Percentiles rank a stretch among this genome's conserved stretches.
These are phyloP conservation scores for Lagenaria siceraria DNA, from an alignment of 306 rosid species.

Conservation along the genomic window DNA sequence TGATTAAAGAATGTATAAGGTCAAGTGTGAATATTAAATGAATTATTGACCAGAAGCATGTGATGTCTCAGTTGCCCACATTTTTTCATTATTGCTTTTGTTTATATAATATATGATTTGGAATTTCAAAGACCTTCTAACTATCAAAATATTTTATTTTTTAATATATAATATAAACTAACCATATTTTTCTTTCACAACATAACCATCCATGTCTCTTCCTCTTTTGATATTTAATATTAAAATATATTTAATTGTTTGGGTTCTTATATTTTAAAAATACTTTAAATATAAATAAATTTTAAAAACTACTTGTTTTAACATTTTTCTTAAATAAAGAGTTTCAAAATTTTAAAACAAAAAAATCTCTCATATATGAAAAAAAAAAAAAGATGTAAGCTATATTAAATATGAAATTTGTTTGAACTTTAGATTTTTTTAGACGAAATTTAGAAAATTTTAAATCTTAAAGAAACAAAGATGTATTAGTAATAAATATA, in stretches of 20 bases:
- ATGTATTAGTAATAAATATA: no score
- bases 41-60: neutral
- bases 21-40: neutral
- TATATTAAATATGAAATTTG: neutral
- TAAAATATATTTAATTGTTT: no score
- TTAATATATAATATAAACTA: neutral
- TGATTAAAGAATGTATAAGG: neutral
- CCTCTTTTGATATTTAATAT: neutral
- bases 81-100: neutral
- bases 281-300: no score
- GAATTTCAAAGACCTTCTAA: neutral
- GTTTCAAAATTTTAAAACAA: no score
- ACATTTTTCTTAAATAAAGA: no score
- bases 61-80: neutral
- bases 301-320: no score
- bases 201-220: neutral
- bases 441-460: no score
- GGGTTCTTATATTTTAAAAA: neutral
- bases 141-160: neutral
- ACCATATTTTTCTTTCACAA: neutral
- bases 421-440: no score
- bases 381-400: no score
- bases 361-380: no score
- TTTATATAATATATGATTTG: neutral
- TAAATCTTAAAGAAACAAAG: no score